Evolutionary conservation across 106 monocot species (phyloP), one percentile per base, ranked within the genome.

Genomic region (Apostasia shenzhenica): DNA sequence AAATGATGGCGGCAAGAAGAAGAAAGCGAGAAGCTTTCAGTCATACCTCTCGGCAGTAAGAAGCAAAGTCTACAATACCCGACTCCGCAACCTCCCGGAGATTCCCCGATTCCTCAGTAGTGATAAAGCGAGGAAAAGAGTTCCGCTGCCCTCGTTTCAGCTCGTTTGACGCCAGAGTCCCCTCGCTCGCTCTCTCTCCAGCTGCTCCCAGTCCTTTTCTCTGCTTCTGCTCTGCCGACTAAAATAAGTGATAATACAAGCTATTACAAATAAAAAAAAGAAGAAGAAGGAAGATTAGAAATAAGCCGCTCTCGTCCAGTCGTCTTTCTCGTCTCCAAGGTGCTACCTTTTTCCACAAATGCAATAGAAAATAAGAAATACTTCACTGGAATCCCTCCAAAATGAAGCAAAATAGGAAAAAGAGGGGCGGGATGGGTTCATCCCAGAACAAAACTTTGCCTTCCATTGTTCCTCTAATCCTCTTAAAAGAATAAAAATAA

Each of bases 71-170:
- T 12, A 67, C 63, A 46, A 44, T n/a, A 40, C 61, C 50, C 41
- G 45, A 50, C 61, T 43, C 13, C 13, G 38, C 37, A 64, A 59
- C 49, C 50, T 45, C 65, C 49, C 44, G 54, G 26, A 72, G 77
- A 78, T 78, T 71, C 72, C 40, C 40, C 55, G 75, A 75, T 75
- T 75, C 75, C 68, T 67, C 75, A 49, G 67, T 41, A 41, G 14
- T 12, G 51, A 43, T 26, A 65, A 49, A 65, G 62, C 39, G 3
- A 63, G 26, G 12, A 65, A 65, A 65, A 65, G 64, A 4, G 65
- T 48, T n/a, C 0, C 43, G 39, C 2, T 26, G 4, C 57, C 14
- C 6, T 5, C 8, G 9, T 3, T 13, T 44, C 43, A 14, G 8
- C 26, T 59, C 61, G 26, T 26, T 26, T 26, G 26, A 26, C 26